Percentiles rank a stretch among this genome's conserved stretches.
These are phyloP conservation scores for Venustampulla echinocandica DNA, from an alignment of 495 filamentous ascomycete genomes.

Conservation along the genomic window DNA sequence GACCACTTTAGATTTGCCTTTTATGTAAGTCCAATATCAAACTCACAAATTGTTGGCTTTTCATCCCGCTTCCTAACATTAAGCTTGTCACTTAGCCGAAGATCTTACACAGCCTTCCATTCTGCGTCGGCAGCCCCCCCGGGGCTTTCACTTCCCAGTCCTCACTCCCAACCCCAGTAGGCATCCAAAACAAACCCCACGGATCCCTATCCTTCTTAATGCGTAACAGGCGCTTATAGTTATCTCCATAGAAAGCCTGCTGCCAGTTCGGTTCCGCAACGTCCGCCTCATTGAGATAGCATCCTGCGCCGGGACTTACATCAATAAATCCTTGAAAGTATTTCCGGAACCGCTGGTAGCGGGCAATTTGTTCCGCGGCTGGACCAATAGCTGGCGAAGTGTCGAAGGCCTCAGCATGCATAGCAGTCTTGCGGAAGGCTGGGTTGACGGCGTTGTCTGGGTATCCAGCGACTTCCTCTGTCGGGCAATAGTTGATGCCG, in stretches of 20 bases:
- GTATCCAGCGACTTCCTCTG: constrained; percentile 22
- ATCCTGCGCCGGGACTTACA: constrained; percentile 32
- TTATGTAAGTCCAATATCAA: no score
- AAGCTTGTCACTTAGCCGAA: no score
- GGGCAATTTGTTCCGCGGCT: constrained; percentile 25
- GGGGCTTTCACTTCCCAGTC: constrained; percentile 33
- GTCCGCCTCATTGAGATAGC: constrained; percentile 37
- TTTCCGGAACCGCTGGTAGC: constrained; percentile 22
- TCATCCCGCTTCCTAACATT: no score
- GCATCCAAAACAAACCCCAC: constrained; percentile 47
- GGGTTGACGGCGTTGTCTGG: constrained; percentile 37
- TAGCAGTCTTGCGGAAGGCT: constrained; percentile 46
- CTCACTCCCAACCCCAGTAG: constrained; percentile 52
- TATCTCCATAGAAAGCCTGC: constrained; percentile 40
- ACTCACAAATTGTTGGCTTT: no score
- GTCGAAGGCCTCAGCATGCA: constrained; percentile 24
- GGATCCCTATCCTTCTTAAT: constrained; percentile 52
- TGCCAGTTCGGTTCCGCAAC: constrained; percentile 45
- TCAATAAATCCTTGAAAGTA: constrained; percentile 27
- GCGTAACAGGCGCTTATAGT: constrained; percentile 34
- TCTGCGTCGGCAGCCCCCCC: constrained; percentile 8
- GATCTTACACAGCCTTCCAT: no score
- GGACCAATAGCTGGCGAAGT: constrained; percentile 29
- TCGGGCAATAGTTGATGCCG: neutral
- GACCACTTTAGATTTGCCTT: no score